phyloP scores from a whole-genome alignment of 768 basidiomycete genomes.

The Phlebiopsis flavidoalba region DNA sequence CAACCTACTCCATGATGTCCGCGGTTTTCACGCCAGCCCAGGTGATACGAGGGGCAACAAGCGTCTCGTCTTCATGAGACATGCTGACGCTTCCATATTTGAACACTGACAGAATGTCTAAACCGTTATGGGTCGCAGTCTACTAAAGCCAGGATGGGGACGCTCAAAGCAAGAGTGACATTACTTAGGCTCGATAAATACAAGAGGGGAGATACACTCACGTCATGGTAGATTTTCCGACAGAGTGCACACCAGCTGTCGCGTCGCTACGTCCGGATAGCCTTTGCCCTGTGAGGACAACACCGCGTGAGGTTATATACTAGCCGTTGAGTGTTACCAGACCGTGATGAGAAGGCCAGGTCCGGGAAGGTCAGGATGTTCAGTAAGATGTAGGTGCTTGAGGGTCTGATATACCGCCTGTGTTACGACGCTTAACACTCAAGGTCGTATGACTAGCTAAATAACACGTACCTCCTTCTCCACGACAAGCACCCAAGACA shows the following conservation, averaged over 20 bases:
- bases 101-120: constrained; percentile 90
- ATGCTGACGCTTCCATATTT: constrained; percentile 71
- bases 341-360: constrained; percentile 79
- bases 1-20: constrained; percentile 57
- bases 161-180: constrained; percentile 35
- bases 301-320: not conserved
- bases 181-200: not conserved
- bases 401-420: constrained; percentile 96
- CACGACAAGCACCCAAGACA: constrained; percentile 79
- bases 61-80: constrained; percentile 62
- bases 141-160: constrained; percentile 75
- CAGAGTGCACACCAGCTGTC: constrained; percentile 74
- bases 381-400: constrained; percentile 50
- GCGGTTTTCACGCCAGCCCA: constrained; percentile 79
- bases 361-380: constrained; percentile 46
- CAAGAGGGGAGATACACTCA: constrained; percentile 27
- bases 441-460: not conserved
- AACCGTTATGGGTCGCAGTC: constrained; percentile 90
- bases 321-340: constrained; percentile 1
- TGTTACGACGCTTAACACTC: not conserved
- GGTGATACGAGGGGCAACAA: constrained; percentile 62
- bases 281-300: constrained; percentile 74
- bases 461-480: constrained; percentile 79
- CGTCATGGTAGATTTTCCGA: constrained; percentile 61
- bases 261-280: constrained; percentile 91